A percentile compares a stretch with the other conserved stretches of the same genome.
Evolutionary conservation across 1,139 yeast species (phyloP).

Genomic region (Debaryomycetaceae sp.): DNA sequence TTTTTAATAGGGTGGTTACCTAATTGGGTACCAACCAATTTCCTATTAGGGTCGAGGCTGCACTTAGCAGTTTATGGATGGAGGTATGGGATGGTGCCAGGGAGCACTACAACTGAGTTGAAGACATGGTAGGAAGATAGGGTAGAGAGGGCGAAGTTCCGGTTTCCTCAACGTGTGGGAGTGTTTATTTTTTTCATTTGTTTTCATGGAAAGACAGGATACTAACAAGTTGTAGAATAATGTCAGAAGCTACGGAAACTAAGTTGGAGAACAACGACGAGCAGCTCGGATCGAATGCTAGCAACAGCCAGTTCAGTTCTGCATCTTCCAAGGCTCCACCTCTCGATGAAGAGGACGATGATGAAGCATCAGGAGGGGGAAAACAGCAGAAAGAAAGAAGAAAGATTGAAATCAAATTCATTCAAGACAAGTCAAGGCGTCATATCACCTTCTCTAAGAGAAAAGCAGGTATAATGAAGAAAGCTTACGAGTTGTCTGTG

Average conservation of each 20-base stretch:
- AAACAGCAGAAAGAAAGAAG: constrained; percentile 78
- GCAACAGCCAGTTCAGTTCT: constrained; percentile 17
- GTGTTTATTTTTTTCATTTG: constrained; percentile 3
- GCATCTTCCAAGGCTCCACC: constrained; percentile 16
- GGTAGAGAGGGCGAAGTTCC: not conserved
- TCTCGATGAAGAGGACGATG: constrained; percentile 64
- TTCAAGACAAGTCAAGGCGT: constrained; percentile 95
- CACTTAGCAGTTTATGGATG: constrained; percentile 13
- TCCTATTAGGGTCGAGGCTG: constrained; percentile 24
- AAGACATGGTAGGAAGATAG: not conserved
- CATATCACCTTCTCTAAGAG: constrained; percentile 97
- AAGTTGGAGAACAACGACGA: constrained; percentile 38
- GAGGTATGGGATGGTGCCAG: not conserved
- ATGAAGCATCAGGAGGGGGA: constrained; percentile 55
- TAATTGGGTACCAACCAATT: constrained; percentile 21
- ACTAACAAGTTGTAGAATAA: constrained; percentile 17
- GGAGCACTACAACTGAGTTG: not conserved
- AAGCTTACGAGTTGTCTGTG: constrained; percentile 93
- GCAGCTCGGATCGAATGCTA: constrained; percentile 24
- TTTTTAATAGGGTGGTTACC: constrained; percentile 19
- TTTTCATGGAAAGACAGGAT: constrained; percentile 1
- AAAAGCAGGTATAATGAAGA: constrained; percentile 98
- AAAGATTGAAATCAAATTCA: constrained; percentile 94
- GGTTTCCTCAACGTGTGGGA: not conserved
- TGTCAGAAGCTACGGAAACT: constrained; percentile 41